Base-by-base conservation (phyloP, 345 rosid genomes). In the Xanthoceras sorbifolium region DNA sequence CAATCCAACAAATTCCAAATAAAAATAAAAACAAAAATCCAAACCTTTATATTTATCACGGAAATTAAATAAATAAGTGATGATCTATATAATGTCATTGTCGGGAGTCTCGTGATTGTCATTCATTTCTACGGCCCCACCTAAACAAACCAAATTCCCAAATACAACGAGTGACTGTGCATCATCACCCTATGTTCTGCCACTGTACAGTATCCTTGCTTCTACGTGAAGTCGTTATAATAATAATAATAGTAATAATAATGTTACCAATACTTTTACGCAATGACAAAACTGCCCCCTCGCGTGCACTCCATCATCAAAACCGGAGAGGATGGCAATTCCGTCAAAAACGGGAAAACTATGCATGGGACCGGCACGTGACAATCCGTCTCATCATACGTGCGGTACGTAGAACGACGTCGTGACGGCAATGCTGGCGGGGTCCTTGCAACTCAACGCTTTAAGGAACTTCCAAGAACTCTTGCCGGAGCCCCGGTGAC, bases 381-480 rank as follows among this genome's bases (percentile, higher is more conserved):
- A 34, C 14, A 29, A 74, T 10, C 38, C 36, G 6, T 28, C 12
- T 22, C 31, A 31, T 67, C 48, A 87, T 31, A 71, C 74, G 25
- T 77, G 81, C 0, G 90, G 86, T 60, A 84, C 14, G 70, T 84
- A 79, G 28, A 88, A 76, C 84, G 97, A 77, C 68, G 91, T 29
- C 84, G 91, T 81, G 1, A 83, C 90, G 1, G 91, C 87, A 1
- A 89, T 90, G 54, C 90, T 87, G 0, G 85, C 78, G 15, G 84
- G 87, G 50, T 84, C 90, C 64, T 84, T 84, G 85, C 97, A 93
- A 70, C 96, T 90, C 75, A 91, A 74, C 44, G 89, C 94, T 52
- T 83, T 85, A 55, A 93, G 86, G 60, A 93, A 66, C 71, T 48
- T 80, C 85, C 92, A 88, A 2, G 90, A 87, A 38, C 84, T 77